These are phyloP conservation scores for Crucihimalaya himalaica DNA, from an alignment of 345 rosid species.

Conservation along the genomic window DNA sequence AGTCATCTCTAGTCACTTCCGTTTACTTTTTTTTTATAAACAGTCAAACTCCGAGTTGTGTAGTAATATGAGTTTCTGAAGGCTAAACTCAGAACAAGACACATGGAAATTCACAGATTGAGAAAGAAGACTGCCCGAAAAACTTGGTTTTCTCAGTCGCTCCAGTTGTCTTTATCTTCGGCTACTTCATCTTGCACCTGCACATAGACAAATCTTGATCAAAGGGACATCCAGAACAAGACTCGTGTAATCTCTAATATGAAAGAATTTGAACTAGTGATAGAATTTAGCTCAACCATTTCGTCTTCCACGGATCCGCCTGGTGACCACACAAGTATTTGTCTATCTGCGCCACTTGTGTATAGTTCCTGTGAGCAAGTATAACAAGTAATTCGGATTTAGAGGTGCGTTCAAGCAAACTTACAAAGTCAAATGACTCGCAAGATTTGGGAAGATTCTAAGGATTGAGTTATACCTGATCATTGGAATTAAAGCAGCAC, in stretches of 20 bases:
- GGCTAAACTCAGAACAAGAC: neutral
- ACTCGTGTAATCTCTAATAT: neutral
- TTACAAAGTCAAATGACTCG: neutral
- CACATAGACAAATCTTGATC: constrained; percentile 11
- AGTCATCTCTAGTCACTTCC: neutral
- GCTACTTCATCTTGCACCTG: constrained; percentile 49
- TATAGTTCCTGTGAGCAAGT: constrained; percentile 63
- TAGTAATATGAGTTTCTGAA: constrained; percentile 3
- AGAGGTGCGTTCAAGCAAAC: constrained; percentile 1
- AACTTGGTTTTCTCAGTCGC: constrained; percentile 43
- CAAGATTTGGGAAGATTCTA: neutral
- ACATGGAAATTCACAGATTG: neutral
- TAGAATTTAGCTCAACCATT: constrained; percentile 23
- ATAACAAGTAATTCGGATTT: constrained; percentile 20
- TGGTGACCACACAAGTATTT: constrained; percentile 93
- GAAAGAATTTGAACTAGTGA: neutral
- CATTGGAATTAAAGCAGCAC: constrained; percentile 76
- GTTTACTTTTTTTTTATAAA: neutral
- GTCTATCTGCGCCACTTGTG: constrained; percentile 78
- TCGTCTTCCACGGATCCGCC: constrained; percentile 47
- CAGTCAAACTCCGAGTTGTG: neutral
- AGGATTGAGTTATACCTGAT: constrained; percentile 60
- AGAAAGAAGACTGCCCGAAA: neutral
- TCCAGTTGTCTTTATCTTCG: constrained; percentile 75
- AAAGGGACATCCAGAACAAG: constrained; percentile 4